Evolutionary conservation across 768 basidiomycete species (phyloP).

Genomic region (Auriculariales sp.): DNA sequence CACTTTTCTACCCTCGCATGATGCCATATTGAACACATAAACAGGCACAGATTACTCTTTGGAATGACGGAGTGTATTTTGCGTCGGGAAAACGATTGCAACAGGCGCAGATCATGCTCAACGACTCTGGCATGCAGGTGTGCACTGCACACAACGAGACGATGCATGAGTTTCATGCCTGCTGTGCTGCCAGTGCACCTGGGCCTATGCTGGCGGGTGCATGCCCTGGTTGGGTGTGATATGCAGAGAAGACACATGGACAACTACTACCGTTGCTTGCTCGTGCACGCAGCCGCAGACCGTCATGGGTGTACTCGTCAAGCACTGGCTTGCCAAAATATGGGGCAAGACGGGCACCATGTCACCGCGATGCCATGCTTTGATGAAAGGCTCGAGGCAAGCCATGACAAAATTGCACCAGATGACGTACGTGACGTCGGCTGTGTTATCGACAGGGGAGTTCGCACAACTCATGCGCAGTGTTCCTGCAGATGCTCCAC

Average conservation of each 20-base stretch:
- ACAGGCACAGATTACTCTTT: conserved; percentile 87
- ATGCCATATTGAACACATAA: not conserved
- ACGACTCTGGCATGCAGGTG: conserved; percentile 98
- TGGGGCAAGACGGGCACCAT: conserved; percentile 75
- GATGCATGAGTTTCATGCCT: conserved; percentile 63
- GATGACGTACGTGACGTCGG: conserved; percentile 83
- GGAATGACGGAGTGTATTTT: conserved; percentile 74
- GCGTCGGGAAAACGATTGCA: conserved; percentile 58
- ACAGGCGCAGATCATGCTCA: conserved; percentile 90
- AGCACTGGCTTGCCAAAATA: conserved; percentile 62
- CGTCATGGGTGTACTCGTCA: conserved; percentile 86
- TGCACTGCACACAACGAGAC: conserved; percentile 68
- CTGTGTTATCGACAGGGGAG: conserved; percentile 94
- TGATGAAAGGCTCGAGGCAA: conserved; percentile 98
- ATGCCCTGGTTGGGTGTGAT: conserved; percentile 98
- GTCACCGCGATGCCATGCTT: conserved; percentile 99
- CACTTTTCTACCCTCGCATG: conserved; percentile 13
- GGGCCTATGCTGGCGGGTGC: conserved; percentile 86
- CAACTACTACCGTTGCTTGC: conserved; percentile 92
- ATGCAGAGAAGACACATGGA: conserved; percentile 92
- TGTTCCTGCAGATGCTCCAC: not conserved
- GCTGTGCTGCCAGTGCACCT: conserved; percentile 26
- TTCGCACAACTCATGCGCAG: conserved; percentile 74
- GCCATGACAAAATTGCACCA: conserved; percentile 82
- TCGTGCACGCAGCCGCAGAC: conserved; percentile 82